Evolutionary conservation across 306 rosid species (phyloP), one percentile per base, ranked within the genome.

Genomic region (Mimosa bimucronata): DNA sequence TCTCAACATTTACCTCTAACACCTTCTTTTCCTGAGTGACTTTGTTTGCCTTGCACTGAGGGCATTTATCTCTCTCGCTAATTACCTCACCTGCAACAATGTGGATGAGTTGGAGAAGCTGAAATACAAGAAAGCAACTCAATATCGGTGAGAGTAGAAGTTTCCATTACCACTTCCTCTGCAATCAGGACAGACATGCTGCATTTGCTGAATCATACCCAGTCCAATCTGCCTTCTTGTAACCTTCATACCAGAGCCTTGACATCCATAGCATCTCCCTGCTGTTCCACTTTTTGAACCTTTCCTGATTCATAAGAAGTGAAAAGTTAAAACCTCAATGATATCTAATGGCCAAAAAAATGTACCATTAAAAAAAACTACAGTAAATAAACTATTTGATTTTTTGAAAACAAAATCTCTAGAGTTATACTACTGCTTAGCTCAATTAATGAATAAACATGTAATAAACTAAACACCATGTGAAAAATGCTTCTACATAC

Each of bases 141-240:
- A 72, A 31, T 14, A 58, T 25, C 72, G 23, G 46, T 4, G 28
- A 21, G 55, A 31, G 64, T 40, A 30, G 21, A 66, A 14, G 68
- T 50, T 79, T 76, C 68, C 48, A 78, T 86, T 86, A 92, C 97
- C 97, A 26, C 88, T 29, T 81, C 95, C 97, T 82, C 77, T 85
- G 80, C 95, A 90, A 11, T 90, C 95, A 52, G 85, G 79, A 86
- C 93, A 90, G 78, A 88, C 79, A 21, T 88, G 92, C 71, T 92
- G 95, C 95, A 90, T 90, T 78, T 89, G 95, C 69, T 88, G 95
- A 81, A 89, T 81, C 94, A 92, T 89, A 50, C 92, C 93, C 53
- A 85, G 74, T 53, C 93, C 95, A 82, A 92, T 82, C 77, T 83
- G 92, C 62, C 93, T 83, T 70, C 85, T 84, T 44, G 88, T 85